Evolutionary conservation across 23 red algal genomes (phyloP).

Genomic region (Gracilaria gracilis): DNA sequence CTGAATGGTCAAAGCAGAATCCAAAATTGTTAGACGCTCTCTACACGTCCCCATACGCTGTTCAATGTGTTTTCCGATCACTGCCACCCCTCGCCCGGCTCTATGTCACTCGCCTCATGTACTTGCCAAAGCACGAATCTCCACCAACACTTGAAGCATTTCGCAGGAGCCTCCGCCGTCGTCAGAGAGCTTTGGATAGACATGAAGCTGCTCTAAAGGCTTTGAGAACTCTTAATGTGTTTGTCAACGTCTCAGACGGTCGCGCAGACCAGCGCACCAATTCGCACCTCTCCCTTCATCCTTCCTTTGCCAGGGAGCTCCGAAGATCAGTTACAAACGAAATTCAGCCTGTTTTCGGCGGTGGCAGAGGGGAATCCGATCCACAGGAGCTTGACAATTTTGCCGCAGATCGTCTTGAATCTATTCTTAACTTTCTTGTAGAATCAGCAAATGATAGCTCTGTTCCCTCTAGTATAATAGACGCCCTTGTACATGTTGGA

Average conservation of each 20-base stretch:
- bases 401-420: slow-evolving; percentile 69
- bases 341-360: slow-evolving; percentile 54
- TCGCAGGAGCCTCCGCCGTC: slow-evolving; percentile 53
- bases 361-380: slow-evolving; percentile 5
- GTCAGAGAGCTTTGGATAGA: slow-evolving; percentile 65
- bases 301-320: slow-evolving; percentile 37
- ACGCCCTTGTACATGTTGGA: slow-evolving; percentile 65
- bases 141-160: slow-evolving; percentile 43
- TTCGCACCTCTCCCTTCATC: slow-evolving; percentile 40
- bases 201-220: slow-evolving; percentile 63
- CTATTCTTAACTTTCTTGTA: slow-evolving; percentile 89
- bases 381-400: slow-evolving; percentile 64
- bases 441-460: slow-evolving; percentile 42
- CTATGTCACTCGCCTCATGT: slow-evolving; percentile 63
- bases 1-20: slow-evolving; percentile 20
- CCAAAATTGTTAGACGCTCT: slow-evolving; percentile 49
- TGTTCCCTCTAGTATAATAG: slow-evolving; percentile 69
- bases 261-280: not conserved
- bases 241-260: not conserved
- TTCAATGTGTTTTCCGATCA: slow-evolving; percentile 70
- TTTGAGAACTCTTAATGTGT: slow-evolving; percentile 39
- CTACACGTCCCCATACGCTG: slow-evolving; percentile 65
- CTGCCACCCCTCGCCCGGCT: slow-evolving; percentile 76
- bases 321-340: slow-evolving; percentile 54
- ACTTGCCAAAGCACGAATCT: slow-evolving; percentile 23